Percentiles rank a stretch among this genome's conserved stretches.
Conservation (phyloP, 305 asterid genomes). For the Solanum hybrid region DNA sequence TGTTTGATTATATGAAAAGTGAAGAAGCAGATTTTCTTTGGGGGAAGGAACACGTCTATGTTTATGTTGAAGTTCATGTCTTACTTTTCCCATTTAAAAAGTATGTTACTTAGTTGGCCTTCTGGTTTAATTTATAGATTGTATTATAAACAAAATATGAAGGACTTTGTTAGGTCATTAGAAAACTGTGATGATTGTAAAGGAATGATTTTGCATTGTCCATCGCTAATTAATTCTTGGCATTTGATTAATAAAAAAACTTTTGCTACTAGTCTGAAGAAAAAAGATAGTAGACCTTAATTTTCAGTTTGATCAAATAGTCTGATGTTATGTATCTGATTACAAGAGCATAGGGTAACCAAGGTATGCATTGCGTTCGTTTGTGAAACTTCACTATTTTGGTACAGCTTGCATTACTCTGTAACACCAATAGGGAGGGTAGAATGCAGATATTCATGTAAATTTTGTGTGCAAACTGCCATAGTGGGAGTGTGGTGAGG, state of each 20-base stretch:
- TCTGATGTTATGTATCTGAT: not conserved
- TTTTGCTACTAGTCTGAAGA: not conserved
- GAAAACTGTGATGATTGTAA: not conserved
- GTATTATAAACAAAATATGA: not conserved
- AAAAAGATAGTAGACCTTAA: not conserved
- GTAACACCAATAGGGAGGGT: not conserved
- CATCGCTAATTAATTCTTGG: not conserved
- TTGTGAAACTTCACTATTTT: not conserved
- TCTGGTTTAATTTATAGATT: not conserved
- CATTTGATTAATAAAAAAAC: not conserved
- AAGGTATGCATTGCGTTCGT: not conserved
- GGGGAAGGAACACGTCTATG: not conserved
- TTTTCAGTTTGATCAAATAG: not conserved
- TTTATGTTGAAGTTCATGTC: not conserved
- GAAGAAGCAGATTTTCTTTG: not conserved
- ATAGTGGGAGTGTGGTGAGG: not conserved
- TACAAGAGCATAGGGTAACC: not conserved
- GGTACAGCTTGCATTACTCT: not conserved
- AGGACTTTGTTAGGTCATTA: not conserved
- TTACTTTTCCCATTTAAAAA: not conserved
- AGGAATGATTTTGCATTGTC: not conserved
- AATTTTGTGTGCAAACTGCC: not conserved
- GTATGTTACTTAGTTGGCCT: not conserved
- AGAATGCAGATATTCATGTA: not conserved
- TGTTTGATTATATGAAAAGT: not conserved